Evolutionary conservation across 176 grass and related monocot genomes (phyloP), one percentile per base, ranked within the genome.

Genomic region (Oryza australiensis): DNA sequence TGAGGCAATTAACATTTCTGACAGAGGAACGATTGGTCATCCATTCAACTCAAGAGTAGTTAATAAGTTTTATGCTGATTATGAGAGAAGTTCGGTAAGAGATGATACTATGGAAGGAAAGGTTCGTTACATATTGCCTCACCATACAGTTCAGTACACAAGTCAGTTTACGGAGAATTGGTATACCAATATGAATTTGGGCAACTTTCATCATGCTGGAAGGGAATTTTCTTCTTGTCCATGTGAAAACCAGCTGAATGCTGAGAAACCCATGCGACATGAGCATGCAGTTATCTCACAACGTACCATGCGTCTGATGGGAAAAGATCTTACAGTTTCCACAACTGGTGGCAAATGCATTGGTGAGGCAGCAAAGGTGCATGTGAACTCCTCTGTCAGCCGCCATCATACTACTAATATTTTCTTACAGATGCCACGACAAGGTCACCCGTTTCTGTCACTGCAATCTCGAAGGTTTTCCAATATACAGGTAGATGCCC

Each of bases 251-350:
- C 55, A 60, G n/a, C 9, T 60, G n/a, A 7, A 24, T 60, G n/a
- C 55, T 24, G n/a, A 24, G 55, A 60, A 60, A 60, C 55, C 22
- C 55, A 60, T 2, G 63, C 41, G 62, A 29, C 45, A 24, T 30
- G 62, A 30, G 46, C 60, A 41, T 76, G 27, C 46, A 38, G 12
- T 12, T 27, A 38, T n/a, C 14, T 0, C 34, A n/a, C 12, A 18
- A 40, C 63, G 37, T 26, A 67, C 62, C 20, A 16, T 83, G 59
- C 70, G 63, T 55, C 66, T 84, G 46, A 84, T 70, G 65, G 83
- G 82, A 45, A 70, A 85, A 71, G 75, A 78, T 72, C 49, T 78
- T 23, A 60, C 74, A 70, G 53, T 77, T 64, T 66, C 35, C 26
- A 33, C 51, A 55, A 33, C 42, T 0, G 65, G 45, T 72, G 63